Base-by-base conservation (phyloP, 2,329 filamentous ascomycete genomes). In the Aspergillus sojae region DNA sequence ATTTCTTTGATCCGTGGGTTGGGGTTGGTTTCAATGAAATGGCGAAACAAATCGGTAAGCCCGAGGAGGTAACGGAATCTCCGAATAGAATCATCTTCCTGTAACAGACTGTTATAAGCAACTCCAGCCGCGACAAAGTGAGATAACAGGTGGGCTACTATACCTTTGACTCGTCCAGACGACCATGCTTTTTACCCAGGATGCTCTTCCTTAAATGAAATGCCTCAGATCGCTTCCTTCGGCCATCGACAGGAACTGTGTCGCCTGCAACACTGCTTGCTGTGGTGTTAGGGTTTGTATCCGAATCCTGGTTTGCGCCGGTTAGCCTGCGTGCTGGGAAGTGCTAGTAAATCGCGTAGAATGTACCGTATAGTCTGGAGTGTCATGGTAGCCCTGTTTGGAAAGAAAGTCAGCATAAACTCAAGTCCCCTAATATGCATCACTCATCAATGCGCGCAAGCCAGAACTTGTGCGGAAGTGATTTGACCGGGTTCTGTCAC, bases 11-110 rank as follows among this genome's bases (percentile, higher is more conserved):
- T 95, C 72, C 92, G 92, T 19, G 95, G 94, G 74, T 99, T 94
- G 5, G 94, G 94, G 75, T 97, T 99, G 10, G 93, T 93, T 75
- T 98, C 94, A 80, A 99, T 99, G 79, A 99, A 99, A 80, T 99
- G 95, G 68, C 96, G 93, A 83, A 99, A 99, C 23, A 99, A 85
- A 74, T 99, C 95, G 19, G 95, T 99, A 58, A 99, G 84, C 30
- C 96, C 96, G 16, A 99, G 86, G 1, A 99, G 86, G 77, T 99
- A 99, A 67, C 93, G 90, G 77, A 99, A 99, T 76, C 95, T 87
- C 71, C 94, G 89, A 74, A 98, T 92, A 0, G 93, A 96, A 74
- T 98, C 94, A 83, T 97, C 92, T 82, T 97, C 94, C 92, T 94
- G 61, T 45, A 65, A 21, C 53, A 12, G 5, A 57, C 10, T 45